Evolutionary conservation across 306 rosid genomes (phyloP).

Genomic region (Purshia tridentata): DNA sequence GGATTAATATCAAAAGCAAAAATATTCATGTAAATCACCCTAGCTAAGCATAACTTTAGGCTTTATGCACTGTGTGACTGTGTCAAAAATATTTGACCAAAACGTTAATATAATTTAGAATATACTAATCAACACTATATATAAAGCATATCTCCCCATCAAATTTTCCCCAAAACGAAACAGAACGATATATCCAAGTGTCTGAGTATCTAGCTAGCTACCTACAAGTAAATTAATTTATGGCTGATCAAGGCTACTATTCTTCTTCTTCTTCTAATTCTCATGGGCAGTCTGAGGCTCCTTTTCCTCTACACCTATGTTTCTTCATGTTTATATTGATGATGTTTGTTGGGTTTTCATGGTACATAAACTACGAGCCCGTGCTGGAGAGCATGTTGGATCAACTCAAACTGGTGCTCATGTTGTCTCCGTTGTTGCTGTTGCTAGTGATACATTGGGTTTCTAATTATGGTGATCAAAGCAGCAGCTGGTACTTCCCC

Average conservation of each 20-base stretch:
- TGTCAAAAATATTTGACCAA: no score
- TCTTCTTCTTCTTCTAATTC: conserved; percentile 33
- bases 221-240: not conserved
- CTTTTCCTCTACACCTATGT: conserved; percentile 56
- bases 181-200: no score
- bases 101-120: no score
- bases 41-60: no score
- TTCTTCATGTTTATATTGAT: conserved; percentile 54
- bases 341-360: conserved; percentile 56
- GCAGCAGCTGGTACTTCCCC: conserved; percentile 3
- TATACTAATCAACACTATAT: no score
- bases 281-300: conserved; percentile 18
- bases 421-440: conserved; percentile 59
- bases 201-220: no score
- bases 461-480: conserved; percentile 26
- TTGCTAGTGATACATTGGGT: conserved; percentile 52
- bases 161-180: no score
- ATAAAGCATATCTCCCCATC: no score
- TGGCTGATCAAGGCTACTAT: conserved; percentile 35
- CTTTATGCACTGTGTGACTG: no score
- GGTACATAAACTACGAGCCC: conserved; percentile 63
- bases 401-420: conserved; percentile 54
- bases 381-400: conserved; percentile 54
- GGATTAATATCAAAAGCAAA: no score
- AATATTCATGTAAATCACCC: no score